These are phyloP conservation scores for Mortierella sp. DNA, from an alignment of 371 early-diverging fungal species.

Conservation along the genomic window DNA sequence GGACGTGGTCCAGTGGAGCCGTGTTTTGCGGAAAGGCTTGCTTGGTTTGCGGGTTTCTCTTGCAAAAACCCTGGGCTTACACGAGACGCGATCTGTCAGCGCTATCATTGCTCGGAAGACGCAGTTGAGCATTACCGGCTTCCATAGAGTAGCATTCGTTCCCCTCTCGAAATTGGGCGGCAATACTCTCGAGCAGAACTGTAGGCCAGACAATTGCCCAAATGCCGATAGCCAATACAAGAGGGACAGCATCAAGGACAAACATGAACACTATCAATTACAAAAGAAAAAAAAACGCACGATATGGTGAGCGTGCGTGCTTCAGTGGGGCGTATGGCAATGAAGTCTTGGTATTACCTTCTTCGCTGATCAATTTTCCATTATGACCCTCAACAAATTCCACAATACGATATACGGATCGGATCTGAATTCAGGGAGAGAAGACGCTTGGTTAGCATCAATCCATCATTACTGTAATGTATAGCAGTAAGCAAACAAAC, in stretches of 20 bases:
- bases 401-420: slow-evolving; percentile 33
- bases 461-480: too few species aligned
- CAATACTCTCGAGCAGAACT: slow-evolving; percentile 9
- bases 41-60: too few species aligned
- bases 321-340: too few species aligned
- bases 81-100: not conserved
- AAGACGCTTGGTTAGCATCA: too few species aligned
- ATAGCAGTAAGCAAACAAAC: too few species aligned
- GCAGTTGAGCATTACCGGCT: not conserved
- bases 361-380: slow-evolving; percentile 20
- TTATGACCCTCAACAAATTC: slow-evolving; percentile 23
- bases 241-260: slow-evolving; percentile 29
- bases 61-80: too few species aligned
- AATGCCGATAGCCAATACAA: slow-evolving; percentile 35
- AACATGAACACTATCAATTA: slow-evolving; percentile 41
- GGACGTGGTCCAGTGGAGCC: too few species aligned
- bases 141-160: not conserved
- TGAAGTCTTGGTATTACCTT: too few species aligned
- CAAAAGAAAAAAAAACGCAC: too few species aligned
- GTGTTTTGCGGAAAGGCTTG: too few species aligned
- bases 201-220: slow-evolving; percentile 36
- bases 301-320: too few species aligned
- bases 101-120: slow-evolving; percentile 6
- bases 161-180: slow-evolving; percentile 4
- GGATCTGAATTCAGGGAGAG: slow-evolving; percentile 14